These are phyloP conservation scores for Fusarium anguioides DNA, from an alignment of 2,329 filamentous ascomycete species.

Conservation along the genomic window DNA sequence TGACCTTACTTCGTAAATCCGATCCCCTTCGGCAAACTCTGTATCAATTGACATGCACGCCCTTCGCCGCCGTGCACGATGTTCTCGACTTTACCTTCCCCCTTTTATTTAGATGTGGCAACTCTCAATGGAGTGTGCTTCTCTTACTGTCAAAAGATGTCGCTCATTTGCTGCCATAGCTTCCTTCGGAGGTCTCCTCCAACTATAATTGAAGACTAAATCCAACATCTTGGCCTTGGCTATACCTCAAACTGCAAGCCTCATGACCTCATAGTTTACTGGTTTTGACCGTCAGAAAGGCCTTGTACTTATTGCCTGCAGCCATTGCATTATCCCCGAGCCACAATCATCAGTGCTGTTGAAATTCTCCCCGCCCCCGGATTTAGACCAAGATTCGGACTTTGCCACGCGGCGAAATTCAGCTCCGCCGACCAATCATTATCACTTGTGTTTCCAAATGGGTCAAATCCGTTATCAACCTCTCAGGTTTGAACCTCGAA, in stretches of 20 bases:
- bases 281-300: neutral
- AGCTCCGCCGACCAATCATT: conserved; percentile 30
- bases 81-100: neutral
- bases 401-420: conserved; percentile 29
- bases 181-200: neutral
- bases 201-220: neutral
- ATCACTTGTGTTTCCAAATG: conserved; percentile 1
- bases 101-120: neutral
- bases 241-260: neutral
- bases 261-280: conserved; percentile 7
- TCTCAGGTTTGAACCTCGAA: neutral
- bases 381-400: conserved; percentile 41
- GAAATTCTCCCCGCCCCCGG: conserved; percentile 33
- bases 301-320: neutral
- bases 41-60: conserved; percentile 41
- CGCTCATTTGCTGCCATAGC: neutral
- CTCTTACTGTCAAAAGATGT: neutral
- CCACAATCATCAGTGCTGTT: neutral
- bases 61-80: conserved; percentile 33
- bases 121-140: conserved; percentile 3
- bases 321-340: conserved; percentile 34
- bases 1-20: conserved; percentile 17
- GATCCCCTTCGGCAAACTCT: conserved; percentile 26
- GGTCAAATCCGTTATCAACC: conserved; percentile 7
- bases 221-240: neutral